These are phyloP conservation scores for Kregervanrija fluxuum DNA, from an alignment of 805 yeast genomes.

Conservation along the genomic window DNA sequence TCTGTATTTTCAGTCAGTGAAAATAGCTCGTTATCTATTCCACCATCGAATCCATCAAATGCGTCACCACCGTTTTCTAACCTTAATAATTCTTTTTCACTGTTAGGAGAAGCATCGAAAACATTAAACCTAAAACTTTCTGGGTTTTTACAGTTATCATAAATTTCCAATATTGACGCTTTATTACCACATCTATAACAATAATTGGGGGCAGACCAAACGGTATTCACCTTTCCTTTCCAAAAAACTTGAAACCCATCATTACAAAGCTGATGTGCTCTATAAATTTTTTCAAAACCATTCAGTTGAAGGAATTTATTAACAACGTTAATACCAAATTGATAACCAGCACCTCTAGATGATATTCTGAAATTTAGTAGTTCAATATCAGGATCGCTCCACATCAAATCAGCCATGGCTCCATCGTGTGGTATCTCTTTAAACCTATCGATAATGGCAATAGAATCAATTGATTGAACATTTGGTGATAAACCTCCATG, in stretches of 20 bases:
- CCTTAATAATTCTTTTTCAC: slow-evolving; percentile 48
- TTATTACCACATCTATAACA: slow-evolving; percentile 96
- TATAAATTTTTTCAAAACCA: slow-evolving; percentile 66
- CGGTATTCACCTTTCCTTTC: slow-evolving; percentile 86
- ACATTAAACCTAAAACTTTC: slow-evolving; percentile 71
- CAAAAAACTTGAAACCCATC: slow-evolving; percentile 93
- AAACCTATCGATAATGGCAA: slow-evolving; percentile 82
- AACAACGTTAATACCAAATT: slow-evolving; percentile 88
- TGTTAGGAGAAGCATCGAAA: slow-evolving; percentile 95
- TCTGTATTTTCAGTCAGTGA: slow-evolving; percentile 7
- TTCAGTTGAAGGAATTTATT: slow-evolving; percentile 77
- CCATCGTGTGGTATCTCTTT: slow-evolving; percentile 98
- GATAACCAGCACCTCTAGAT: slow-evolving; percentile 97
- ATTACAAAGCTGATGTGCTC: slow-evolving; percentile 96
- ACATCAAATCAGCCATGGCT: slow-evolving; percentile 97
- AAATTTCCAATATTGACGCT: slow-evolving; percentile 91
- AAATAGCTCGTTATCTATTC: background rate
- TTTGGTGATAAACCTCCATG: slow-evolving; percentile 97
- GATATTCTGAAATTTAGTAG: slow-evolving; percentile 72
- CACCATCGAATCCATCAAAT: slow-evolving; percentile 13
- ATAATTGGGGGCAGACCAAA: slow-evolving; percentile 98
- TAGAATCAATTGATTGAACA: slow-evolving; percentile 89
- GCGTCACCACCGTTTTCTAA: slow-evolving; percentile 31
- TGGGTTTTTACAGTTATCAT: slow-evolving; percentile 49
- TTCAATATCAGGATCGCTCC: slow-evolving; percentile 96